phyloP scores from a whole-genome alignment of 208 protist species.

The Blechomonas ayalai region DNA sequence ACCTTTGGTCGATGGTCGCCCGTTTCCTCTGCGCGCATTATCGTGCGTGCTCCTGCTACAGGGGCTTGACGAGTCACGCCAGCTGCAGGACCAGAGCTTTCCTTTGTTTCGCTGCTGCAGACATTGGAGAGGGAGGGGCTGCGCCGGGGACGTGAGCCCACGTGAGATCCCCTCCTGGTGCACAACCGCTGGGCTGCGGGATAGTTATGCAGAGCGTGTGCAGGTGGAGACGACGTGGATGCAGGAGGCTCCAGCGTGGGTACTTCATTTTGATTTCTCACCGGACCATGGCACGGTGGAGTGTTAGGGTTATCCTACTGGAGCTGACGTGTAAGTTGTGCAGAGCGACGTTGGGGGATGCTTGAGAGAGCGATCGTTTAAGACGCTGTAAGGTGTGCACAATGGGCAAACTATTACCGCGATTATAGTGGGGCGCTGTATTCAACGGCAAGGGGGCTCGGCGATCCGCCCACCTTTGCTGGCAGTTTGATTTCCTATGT shows the following conservation, averaged over 20 bases:
- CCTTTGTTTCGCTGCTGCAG: conserved; percentile 49
- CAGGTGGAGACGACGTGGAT: conserved; percentile 61
- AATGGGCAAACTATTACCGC: too few species aligned
- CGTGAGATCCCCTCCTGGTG: conserved; percentile 6
- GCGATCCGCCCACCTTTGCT: too few species aligned
- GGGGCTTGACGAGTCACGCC: conserved; percentile 12
- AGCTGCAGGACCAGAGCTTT: conserved; percentile 19
- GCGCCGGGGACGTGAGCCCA: background rate
- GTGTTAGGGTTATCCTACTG: too few species aligned
- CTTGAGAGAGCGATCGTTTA: conserved; percentile 16
- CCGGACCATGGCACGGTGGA: too few species aligned
- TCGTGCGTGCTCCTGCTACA: conserved; percentile 51
- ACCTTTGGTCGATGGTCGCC: conserved; percentile 4
- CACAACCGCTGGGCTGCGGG: conserved; percentile 4
- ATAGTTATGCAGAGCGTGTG: conserved; percentile 15
- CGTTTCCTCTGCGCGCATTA: background rate
- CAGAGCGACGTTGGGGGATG: too few species aligned
- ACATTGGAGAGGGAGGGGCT: too few species aligned
- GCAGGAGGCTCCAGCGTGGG: conserved; percentile 51
- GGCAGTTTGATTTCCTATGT: too few species aligned
- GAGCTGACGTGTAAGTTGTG: too few species aligned
- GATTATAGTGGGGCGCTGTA: too few species aligned
- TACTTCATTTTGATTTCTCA: conserved; percentile 41
- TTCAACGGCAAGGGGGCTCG: too few species aligned
- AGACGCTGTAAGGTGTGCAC: background rate